Percentiles rank a stretch among this genome's conserved stretches.
phyloP scores from a whole-genome alignment of 2,329 filamentous ascomycete genomes.

The Rasamsonia emersonii region DNA sequence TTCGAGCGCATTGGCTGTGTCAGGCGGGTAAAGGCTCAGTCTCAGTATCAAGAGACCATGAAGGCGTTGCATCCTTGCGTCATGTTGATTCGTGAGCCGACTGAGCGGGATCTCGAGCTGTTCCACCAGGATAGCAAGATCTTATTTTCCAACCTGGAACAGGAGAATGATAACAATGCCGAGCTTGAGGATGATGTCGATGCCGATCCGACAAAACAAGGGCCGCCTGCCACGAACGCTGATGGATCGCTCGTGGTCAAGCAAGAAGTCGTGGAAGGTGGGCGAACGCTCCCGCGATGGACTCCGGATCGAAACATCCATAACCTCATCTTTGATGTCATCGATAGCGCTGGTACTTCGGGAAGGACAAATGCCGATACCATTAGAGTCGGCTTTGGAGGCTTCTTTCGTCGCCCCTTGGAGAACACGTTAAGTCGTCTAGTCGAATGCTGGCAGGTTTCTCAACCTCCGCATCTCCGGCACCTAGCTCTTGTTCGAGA shows the following conservation, averaged over 20 bases:
- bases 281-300: conserved; percentile 44
- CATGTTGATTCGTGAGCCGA: conserved; percentile 35
- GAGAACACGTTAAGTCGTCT: conserved; percentile 46
- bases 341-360: conserved; percentile 37
- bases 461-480: conserved; percentile 50
- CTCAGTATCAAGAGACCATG: conserved; percentile 30
- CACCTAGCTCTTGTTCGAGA: conserved; percentile 51
- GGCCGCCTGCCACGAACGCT: background rate
- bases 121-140: conserved; percentile 31
- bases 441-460: conserved; percentile 48
- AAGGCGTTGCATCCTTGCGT: conserved; percentile 34
- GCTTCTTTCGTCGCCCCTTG: conserved; percentile 46
- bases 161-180: conserved; percentile 17
- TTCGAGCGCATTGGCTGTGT: conserved; percentile 39
- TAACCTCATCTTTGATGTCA: conserved; percentile 45
- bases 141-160: conserved; percentile 17
- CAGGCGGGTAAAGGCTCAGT: conserved; percentile 34
- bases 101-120: conserved; percentile 28
- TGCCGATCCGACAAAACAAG: conserved; percentile 10
- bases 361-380: conserved; percentile 44
- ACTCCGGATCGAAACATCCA: conserved; percentile 43
- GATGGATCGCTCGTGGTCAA: no score
- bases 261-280: conserved; percentile 20
- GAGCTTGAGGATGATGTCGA: conserved; percentile 30
- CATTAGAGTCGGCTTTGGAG: conserved; percentile 37